Base-by-base conservation (phyloP, 345 rosid species). In the Salix caprea region DNA sequence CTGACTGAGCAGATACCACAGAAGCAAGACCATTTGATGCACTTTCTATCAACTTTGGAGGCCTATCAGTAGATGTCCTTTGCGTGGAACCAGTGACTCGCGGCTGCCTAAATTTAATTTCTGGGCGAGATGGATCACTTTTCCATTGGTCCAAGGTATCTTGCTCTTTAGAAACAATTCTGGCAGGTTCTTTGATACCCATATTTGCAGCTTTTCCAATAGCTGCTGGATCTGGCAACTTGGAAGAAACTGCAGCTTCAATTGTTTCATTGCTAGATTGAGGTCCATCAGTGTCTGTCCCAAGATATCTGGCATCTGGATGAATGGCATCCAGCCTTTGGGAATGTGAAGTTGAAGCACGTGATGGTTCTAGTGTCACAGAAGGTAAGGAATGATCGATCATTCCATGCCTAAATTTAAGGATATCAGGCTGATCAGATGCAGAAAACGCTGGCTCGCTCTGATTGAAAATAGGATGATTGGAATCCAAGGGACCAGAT, bases 401-500 rank as follows among this genome's bases (percentile, higher is more conserved):
- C 78, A 84, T 73, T 36, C 86, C 93, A 82, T 88, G 93, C 86
- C 88, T 89, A 50, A 69, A 72, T 87, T 87, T 90, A 73, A 77
- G 79, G 74, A 69, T 61, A 86, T 90, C 98, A 75, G 88, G 86
- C 79, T 83, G 97, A 81, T 93, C 96, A 30, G 81, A 69, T 73
- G 82, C 61, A 76, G 88, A 76, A 81, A 83, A 69, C 60, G 89
- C 64, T 65, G 70, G 60, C 78, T 96, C 97, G 82, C 70, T 88
- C 84, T 88, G 97, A 83, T 64, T 65, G 61, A 94, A 88, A 75
- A 78, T 68, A 73, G 94, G 91, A 85, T 89, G 89, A 80, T 80
- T 74, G 72, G 89, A 78, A 78, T 93, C 96, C 80, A 93, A 79
- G 80, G 73, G 95, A 87, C 97, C 97, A 78, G 97, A 92, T 78